phyloP scores from a whole-genome alignment of 768 basidiomycete genomes.

The Mycena latifolia region DNA sequence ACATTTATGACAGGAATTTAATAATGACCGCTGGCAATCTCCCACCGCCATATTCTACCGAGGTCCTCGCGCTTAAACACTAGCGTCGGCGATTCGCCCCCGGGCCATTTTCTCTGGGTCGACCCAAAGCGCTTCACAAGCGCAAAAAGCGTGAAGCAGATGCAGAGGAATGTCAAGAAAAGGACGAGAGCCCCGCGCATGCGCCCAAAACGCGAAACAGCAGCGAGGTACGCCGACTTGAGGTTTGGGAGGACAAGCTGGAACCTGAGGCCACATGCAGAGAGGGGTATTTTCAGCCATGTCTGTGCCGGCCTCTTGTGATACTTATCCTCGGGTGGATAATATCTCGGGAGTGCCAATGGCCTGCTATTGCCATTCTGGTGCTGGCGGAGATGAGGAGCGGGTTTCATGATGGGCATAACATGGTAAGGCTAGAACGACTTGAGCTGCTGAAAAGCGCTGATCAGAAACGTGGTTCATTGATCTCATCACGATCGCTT shows the following conservation, averaged over 20 bases:
- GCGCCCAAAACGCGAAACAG: slow-evolving; percentile 25
- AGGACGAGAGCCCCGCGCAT: slow-evolving; percentile 68
- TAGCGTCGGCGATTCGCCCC: slow-evolving; percentile 75
- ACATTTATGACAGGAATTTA: no score
- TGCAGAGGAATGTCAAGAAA: slow-evolving; percentile 57
- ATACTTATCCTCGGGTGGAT: slow-evolving; percentile 30
- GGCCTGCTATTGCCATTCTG: slow-evolving; percentile 26
- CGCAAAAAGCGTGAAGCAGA: slow-evolving; percentile 70
- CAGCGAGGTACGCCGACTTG: background rate
- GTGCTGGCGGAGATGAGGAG: slow-evolving; percentile 25
- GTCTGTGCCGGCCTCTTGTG: slow-evolving; percentile 27
- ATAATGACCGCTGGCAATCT: slow-evolving; percentile 92
- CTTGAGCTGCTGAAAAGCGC: no score
- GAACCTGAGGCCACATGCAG: slow-evolving; percentile 18
- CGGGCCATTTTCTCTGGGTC: slow-evolving; percentile 73
- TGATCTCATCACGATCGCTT: no score
- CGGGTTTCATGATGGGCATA: slow-evolving; percentile 17
- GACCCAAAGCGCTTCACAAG: slow-evolving; percentile 72
- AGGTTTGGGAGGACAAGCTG: slow-evolving; percentile 26
- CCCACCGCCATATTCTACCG: slow-evolving; percentile 96
- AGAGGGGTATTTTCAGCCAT: slow-evolving; percentile 27
- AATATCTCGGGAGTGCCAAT: slow-evolving; percentile 25
- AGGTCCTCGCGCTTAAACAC: slow-evolving; percentile 84
- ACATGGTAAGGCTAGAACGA: background rate
- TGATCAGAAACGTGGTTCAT: no score